A percentile compares a stretch with the other conserved stretches of the same genome.
Conservation (phyloP, 2,329 filamentous ascomycete species). For the Microcyclosporella mali region DNA sequence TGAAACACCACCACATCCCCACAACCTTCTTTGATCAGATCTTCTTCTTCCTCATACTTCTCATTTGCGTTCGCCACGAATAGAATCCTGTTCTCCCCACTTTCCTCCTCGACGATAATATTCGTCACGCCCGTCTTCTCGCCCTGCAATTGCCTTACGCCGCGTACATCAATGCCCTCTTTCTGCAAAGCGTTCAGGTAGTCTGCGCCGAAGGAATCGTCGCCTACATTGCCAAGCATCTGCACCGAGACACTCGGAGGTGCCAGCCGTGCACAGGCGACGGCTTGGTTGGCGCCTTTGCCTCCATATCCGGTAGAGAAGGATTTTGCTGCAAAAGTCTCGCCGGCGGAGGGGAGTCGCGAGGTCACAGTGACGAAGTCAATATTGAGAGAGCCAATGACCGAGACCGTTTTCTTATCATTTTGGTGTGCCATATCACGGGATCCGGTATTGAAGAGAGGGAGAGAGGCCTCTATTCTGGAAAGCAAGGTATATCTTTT, state of each 20-base stretch:
- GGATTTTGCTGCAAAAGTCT: slow-evolving; percentile 74
- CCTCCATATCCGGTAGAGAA: slow-evolving; percentile 81
- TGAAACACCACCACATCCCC: slow-evolving; percentile 42
- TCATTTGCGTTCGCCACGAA: slow-evolving; percentile 44
- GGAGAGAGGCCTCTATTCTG: neutral
- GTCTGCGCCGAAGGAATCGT: slow-evolving; percentile 38
- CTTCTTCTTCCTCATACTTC: slow-evolving; percentile 21
- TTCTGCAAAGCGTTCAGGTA: slow-evolving; percentile 38
- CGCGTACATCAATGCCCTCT: slow-evolving; percentile 38
- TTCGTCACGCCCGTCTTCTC: slow-evolving; percentile 45
- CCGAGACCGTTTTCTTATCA: slow-evolving; percentile 47
- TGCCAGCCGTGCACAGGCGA: slow-evolving; percentile 37
- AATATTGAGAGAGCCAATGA: slow-evolving; percentile 90
- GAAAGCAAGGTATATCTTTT: slow-evolving; percentile 1
- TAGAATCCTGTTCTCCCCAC: slow-evolving; percentile 46
- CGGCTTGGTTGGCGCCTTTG: slow-evolving; percentile 93
- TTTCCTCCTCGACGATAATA: slow-evolving; percentile 44
- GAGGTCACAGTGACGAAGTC: slow-evolving; percentile 86
- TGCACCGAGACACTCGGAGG: slow-evolving; percentile 35
- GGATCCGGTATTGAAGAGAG: neutral
- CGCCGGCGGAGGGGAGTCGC: slow-evolving; percentile 74
- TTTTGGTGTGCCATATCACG: neutral
- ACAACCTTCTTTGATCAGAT: slow-evolving; percentile 19
- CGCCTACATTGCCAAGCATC: slow-evolving; percentile 47
- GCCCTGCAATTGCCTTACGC: slow-evolving; percentile 31